These are phyloP conservation scores for Heliamphora exappendiculata DNA, from an alignment of 148 eudicot genomes.

Conservation along the genomic window DNA sequence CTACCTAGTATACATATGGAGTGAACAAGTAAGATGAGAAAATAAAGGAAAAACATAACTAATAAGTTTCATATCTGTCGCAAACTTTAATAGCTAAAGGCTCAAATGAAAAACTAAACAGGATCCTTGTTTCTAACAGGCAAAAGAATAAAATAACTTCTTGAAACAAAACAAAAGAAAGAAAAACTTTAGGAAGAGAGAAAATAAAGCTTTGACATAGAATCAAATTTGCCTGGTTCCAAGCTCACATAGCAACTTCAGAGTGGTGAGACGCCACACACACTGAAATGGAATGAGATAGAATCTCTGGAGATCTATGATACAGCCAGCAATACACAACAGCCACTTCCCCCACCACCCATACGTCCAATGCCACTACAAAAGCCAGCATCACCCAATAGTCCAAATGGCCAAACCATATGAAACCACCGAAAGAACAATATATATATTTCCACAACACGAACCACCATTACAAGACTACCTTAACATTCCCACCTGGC, in stretches of 20 bases:
- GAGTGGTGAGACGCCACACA: not conserved
- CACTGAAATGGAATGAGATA: not conserved
- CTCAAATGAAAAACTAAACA: not conserved
- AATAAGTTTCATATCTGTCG: not conserved
- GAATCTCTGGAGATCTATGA: not conserved
- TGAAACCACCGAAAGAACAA: not conserved
- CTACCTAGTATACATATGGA: conserved; percentile 48
- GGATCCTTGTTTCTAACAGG: not conserved
- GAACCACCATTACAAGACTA: not conserved
- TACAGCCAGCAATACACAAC: not conserved
- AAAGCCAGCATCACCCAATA: not conserved
- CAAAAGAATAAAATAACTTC: not conserved
- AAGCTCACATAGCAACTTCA: conserved; percentile 4
- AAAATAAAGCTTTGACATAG: not conserved
- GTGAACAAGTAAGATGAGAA: not conserved
- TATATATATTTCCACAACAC: no score
- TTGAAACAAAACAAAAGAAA: not conserved
- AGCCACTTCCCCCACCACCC: not conserved
- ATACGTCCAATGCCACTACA: not conserved
- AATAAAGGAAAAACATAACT: not conserved
- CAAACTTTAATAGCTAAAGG: not conserved
- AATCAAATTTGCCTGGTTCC: conserved; percentile 1
- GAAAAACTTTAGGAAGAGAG: not conserved
- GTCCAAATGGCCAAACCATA: not conserved
- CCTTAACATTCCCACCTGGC: not conserved